Evolutionary conservation across 2,329 filamentous ascomycete species (phyloP), one percentile per base, ranked within the genome.

Genomic region (Diaporthe ampelina): DNA sequence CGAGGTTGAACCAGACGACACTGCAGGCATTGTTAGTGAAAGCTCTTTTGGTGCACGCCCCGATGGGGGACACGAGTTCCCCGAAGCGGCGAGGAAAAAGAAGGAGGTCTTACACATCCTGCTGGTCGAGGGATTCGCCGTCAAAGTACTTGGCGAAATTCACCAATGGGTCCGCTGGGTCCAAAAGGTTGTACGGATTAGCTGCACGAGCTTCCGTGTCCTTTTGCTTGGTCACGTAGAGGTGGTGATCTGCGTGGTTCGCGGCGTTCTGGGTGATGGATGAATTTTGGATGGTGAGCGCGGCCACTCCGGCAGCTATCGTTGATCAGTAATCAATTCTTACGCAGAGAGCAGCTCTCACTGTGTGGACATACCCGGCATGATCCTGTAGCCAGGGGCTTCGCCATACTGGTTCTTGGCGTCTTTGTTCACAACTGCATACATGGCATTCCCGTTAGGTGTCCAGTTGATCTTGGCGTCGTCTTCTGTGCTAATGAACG

Each of bases 1-100:
- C 87, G 9, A 88, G 77, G 73, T 88, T 88, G 65, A 88, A 82
- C 81, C 83, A 88, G 5, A 87, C 73, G 15, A 87, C 85, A 19
- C 61, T 65, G 43, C 19, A 6, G 5, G 4, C 4, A 21, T 26
- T 29, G 58, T 19, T 45, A 45, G 26, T 7, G n/a, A 21, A 15
- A 40, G 37, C 13, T 13, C 13, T 40, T 40, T 15, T 13, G 2
- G 37, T 32, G 29, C 29, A 40, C 8, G 37, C n/a, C n/a, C n/a
- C n/a, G 37, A 13, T 2, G 11, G 37, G 37, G 37, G 2, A 40
- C 3, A 40, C 2, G 37, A 32, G 29, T 32, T 32, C 29, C 29
- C 24, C 56, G 7, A 8, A 13, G 9, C 9, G 57, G 1, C 10
- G 1, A 3, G 24, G 37, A 24, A 13, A n/a, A 21, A 13, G 8